Percentiles rank a stretch among this genome's conserved stretches.
These are phyloP conservation scores for Dictyostelium discoideum DNA, from an alignment of 78 protist species.

Conservation along the genomic window DNA sequence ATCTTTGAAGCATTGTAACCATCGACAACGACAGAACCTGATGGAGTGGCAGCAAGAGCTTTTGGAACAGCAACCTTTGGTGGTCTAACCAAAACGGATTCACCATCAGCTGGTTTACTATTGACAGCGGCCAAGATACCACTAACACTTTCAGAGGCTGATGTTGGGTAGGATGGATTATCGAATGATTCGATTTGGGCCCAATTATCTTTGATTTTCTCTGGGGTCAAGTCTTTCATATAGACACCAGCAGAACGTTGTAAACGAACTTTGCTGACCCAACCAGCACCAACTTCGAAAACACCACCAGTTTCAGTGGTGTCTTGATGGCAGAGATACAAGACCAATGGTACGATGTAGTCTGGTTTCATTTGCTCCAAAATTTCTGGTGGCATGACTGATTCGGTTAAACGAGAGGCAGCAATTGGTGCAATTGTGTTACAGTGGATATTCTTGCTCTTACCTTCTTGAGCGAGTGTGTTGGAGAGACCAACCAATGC, in stretches of 20 bases:
- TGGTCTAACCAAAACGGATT: not conserved
- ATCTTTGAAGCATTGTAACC: slow-evolving; percentile 51
- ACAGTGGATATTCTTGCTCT: slow-evolving; percentile 72
- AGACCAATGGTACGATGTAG: slow-evolving; percentile 88
- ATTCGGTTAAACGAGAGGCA: slow-evolving; percentile 83
- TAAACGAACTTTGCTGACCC: slow-evolving; percentile 81
- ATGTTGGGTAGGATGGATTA: slow-evolving; percentile 75
- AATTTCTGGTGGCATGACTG: slow-evolving; percentile 89
- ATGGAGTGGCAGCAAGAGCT: slow-evolving; percentile 41
- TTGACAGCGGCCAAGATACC: slow-evolving; percentile 57
- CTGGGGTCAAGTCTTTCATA: slow-evolving; percentile 39
- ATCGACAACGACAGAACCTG: slow-evolving; percentile 37
- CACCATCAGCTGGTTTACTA: not conserved
- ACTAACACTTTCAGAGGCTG: slow-evolving; percentile 57
- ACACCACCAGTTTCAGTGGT: slow-evolving; percentile 81
- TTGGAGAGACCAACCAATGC: slow-evolving; percentile 86
- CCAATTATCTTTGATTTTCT: slow-evolving; percentile 61
- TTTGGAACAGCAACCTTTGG: not conserved
- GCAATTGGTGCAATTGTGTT: slow-evolving; percentile 93
- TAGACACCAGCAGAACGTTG: slow-evolving; percentile 84
- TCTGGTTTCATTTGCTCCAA: slow-evolving; percentile 86
- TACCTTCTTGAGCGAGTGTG: slow-evolving; percentile 91
- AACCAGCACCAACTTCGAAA: slow-evolving; percentile 91
- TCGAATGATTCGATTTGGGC: slow-evolving; percentile 6
- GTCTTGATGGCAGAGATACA: slow-evolving; percentile 85